Evolutionary conservation across 306 rosid genomes (phyloP).

Genomic region (Oxytropis ochrocephala): DNA sequence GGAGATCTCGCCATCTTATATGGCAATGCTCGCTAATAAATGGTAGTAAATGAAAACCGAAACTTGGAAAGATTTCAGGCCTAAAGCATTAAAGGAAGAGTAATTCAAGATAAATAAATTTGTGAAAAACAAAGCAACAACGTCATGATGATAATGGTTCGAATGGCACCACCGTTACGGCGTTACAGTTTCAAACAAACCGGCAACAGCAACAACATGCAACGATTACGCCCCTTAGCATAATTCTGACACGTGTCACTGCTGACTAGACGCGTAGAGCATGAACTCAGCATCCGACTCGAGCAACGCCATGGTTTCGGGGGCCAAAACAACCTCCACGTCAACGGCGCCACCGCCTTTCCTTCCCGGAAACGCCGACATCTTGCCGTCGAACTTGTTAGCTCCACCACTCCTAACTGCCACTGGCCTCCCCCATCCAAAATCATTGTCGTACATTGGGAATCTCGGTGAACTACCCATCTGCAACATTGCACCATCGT

Average conservation of each 20-base stretch:
- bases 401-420: constrained; percentile 72
- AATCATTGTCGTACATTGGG: constrained; percentile 89
- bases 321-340: constrained; percentile 66
- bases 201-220: neutral
- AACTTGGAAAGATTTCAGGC: no score
- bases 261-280: constrained; percentile 40
- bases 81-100: no score
- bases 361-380: constrained; percentile 71
- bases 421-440: constrained; percentile 80
- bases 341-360: constrained; percentile 57
- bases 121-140: no score
- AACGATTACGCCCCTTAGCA: neutral
- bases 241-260: neutral
- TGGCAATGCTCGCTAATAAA: no score
- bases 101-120: no score
- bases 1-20: no score
- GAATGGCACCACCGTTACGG: neutral
- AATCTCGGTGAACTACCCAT: constrained; percentile 91
- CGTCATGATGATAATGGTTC: no score
- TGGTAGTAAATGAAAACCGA: no score
- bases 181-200: no score
- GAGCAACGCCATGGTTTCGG: constrained; percentile 56
- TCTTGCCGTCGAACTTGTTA: constrained; percentile 83
- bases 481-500: constrained; percentile 66
- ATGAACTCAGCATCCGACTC: constrained; percentile 72